These are phyloP conservation scores for Pseudonitzschia multistriata DNA, from an alignment of 108 stramenopile species.

Conservation along the genomic window DNA sequence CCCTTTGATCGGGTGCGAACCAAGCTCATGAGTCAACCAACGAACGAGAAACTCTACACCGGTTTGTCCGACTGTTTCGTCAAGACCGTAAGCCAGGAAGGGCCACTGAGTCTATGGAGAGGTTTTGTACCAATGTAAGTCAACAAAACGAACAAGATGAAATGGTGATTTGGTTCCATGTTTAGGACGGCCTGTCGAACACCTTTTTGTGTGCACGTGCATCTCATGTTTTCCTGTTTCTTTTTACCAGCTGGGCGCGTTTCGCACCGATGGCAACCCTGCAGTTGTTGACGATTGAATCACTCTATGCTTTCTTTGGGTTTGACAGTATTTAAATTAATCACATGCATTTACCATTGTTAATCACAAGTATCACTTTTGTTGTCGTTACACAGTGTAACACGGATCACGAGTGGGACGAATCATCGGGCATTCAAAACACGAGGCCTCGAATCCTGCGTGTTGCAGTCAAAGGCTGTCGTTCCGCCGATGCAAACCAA, in stretches of 20 bases:
- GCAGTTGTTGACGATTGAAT: conserved; percentile 63
- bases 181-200: no score
- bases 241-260: conserved; percentile 42
- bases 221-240: neutral
- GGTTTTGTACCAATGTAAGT: conserved; percentile 60
- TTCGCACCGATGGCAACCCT: conserved; percentile 66
- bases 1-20: conserved; percentile 59
- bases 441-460: no score
- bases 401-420: no score
- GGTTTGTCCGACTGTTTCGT: conserved; percentile 50
- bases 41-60: conserved; percentile 46
- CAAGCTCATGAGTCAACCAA: conserved; percentile 60
- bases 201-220: neutral
- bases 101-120: conserved; percentile 44
- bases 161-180: no score
- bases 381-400: no score
- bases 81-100: conserved; percentile 53
- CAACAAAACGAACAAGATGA: neutral
- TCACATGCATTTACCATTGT: no score
- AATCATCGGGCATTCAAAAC: no score
- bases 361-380: no score
- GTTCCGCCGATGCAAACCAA: no score
- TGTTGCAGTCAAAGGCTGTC: no score
- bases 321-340: conserved; percentile 39
- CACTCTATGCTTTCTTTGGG: conserved; percentile 37